These are phyloP conservation scores for Myriosclerotinia curreyana DNA, from an alignment of 2,329 filamentous ascomycete species.

Conservation along the genomic window DNA sequence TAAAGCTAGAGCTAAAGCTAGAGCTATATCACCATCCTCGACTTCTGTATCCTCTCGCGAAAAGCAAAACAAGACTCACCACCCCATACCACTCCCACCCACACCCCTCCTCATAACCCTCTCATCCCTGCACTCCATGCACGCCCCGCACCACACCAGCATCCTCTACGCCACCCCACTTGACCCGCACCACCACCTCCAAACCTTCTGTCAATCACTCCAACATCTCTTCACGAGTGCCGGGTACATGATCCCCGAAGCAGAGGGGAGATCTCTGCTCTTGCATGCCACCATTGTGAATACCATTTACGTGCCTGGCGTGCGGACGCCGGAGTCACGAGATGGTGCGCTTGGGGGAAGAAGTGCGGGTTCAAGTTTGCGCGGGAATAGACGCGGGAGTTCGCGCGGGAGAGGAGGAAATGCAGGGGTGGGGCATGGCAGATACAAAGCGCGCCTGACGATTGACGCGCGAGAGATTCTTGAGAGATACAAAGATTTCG, in stretches of 20 bases:
- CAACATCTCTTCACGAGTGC: constrained; percentile 52
- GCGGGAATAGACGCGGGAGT: no score
- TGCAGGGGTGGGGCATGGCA: constrained; percentile 38
- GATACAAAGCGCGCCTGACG: constrained; percentile 35
- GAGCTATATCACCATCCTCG: no score
- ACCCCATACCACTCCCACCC: constrained; percentile 48
- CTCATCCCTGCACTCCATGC: constrained; percentile 55
- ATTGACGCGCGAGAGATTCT: constrained; percentile 56
- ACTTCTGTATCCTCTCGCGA: no score
- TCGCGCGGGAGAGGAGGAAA: not conserved
- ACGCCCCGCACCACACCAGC: constrained; percentile 50
- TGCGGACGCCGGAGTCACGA: no score
- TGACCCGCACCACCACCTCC: constrained; percentile 52
- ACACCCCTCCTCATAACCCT: constrained; percentile 56
- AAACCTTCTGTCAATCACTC: constrained; percentile 56
- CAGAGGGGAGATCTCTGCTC: constrained; percentile 56
- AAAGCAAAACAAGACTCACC: no score
- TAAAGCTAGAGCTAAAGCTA: no score
- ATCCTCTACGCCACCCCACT: constrained; percentile 64
- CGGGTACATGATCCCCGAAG: constrained; percentile 56
- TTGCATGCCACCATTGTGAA: constrained; percentile 86
- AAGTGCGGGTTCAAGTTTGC: no score
- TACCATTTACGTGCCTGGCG: constrained; percentile 64
- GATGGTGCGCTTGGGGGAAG: no score
- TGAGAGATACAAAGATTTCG: constrained; percentile 58